Evolutionary conservation across 2,329 filamentous ascomycete genomes (phyloP).

Genomic region (Scleromitrula shiraiana): DNA sequence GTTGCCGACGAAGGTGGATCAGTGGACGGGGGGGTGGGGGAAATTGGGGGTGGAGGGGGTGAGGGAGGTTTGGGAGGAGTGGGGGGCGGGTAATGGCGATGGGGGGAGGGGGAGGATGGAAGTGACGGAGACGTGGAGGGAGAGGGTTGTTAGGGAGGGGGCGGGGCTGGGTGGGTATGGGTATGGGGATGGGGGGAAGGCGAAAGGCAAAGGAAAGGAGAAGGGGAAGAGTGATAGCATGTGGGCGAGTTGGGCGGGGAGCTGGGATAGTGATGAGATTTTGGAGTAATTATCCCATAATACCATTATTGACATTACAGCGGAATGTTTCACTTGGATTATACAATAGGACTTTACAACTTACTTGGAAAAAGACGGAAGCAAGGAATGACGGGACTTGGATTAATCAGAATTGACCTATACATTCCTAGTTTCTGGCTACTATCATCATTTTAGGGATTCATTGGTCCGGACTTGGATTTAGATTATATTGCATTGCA

Average conservation of each 20-base stretch:
- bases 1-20: constrained; percentile 53
- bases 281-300: not conserved
- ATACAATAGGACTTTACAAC: too few relatives aligned
- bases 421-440: not conserved
- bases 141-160: not conserved
- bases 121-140: not conserved
- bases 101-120: not conserved
- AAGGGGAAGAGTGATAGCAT: not conserved
- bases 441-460: too few relatives aligned
- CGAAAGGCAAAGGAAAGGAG: not conserved
- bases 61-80: not conserved
- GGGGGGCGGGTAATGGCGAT: too few relatives aligned
- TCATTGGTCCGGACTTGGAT: too few relatives aligned
- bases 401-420: not conserved
- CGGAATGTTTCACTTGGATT: too few relatives aligned
- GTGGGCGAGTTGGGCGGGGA: not conserved
- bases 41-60: constrained; percentile 3
- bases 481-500: too few relatives aligned
- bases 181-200: not conserved
- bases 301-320: too few relatives aligned
- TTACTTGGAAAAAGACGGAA: too few relatives aligned
- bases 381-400: too few relatives aligned
- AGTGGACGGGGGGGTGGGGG: constrained; percentile 38
- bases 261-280: not conserved
- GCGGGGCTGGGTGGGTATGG: not conserved